phyloP scores from a whole-genome alignment of 371 early-diverging fungal species.

The Mortierella sp. region DNA sequence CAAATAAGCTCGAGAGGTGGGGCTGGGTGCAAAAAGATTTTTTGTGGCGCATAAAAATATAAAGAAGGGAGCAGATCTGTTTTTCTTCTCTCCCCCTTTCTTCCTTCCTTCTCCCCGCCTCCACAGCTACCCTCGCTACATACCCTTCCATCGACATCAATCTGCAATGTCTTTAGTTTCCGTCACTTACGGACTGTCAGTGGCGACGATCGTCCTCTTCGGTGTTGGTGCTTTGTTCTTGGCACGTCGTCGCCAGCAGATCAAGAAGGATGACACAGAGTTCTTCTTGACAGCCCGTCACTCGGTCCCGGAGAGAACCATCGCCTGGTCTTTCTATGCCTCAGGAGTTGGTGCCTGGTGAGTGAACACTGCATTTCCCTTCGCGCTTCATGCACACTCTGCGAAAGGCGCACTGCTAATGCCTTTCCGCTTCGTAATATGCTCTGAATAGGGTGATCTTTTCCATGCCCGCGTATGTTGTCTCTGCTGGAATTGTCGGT shows the following conservation, averaged over 20 bases:
- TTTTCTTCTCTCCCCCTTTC: background rate
- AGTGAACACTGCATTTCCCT: background rate
- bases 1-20: too few relatives aligned
- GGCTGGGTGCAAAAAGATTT: too few relatives aligned
- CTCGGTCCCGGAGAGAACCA: constrained; percentile 34
- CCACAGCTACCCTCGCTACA: background rate
- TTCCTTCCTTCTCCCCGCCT: background rate
- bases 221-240: constrained; percentile 47
- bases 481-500: constrained; percentile 63
- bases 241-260: constrained; percentile 30
- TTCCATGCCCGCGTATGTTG: constrained; percentile 56
- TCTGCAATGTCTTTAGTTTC: constrained; percentile 39
- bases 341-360: constrained; percentile 48
- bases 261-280: constrained; percentile 54
- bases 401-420: too few relatives aligned
- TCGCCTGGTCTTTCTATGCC: constrained; percentile 53
- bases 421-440: too few relatives aligned
- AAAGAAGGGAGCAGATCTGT: constrained; percentile 24
- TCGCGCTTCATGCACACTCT: background rate
- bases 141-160: background rate
- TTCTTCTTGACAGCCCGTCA: constrained; percentile 62
- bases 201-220: constrained; percentile 48
- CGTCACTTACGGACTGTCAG: constrained; percentile 47
- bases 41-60: background rate
- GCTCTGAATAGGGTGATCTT: constrained; percentile 42